Base-by-base conservation (phyloP, 73 alveolate genomes). In the Paramecium pentaurelia region DNA sequence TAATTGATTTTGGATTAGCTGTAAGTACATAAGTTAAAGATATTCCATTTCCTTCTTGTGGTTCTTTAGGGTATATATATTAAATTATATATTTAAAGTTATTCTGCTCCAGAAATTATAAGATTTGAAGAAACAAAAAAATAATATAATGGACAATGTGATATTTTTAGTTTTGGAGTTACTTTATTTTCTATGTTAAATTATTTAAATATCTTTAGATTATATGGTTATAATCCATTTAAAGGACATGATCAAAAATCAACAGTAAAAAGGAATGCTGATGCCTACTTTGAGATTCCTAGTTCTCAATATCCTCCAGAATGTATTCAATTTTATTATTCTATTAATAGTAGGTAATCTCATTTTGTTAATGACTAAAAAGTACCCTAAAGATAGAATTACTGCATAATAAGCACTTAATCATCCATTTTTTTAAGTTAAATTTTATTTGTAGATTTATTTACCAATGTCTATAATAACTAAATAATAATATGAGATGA, bases 91-190 rank as follows among this genome's bases (percentile, higher is more conserved):
- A 36, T 28, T 71, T 18, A 2, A 28, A 75, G 88, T 42, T 75
- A 75, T 75, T 75, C 88, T 7, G 88, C 88, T 16, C 88, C 88
- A 14, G 88, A 75, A 18, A 42, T 75, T n/a, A 75, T 75, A 36
- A 30, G 60, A 12, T 75, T 30, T 22, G 88, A 75, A 4, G 88
- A 75, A 38, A 75, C 88, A 6, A 75, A 75, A 42, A 75, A 75
- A 20, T 11, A 10, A 18, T 75, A 75, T 42, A 38, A 20, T 12
- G 20, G 70, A n/a, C 18, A 34, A 16, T 75, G 88, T 38, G 88
- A 75, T 75, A 34, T 75, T 25, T 75, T 75, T 75, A 75, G 88
- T 75, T 42, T 75, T 75, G 88, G 88, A 32, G 20, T 75, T 3
- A 75, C 88, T 9, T n/a, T 75, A 16, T 75, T 75, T 38, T 68